Base-by-base conservation (phyloP, 1,284 basidiomycete species). In the Austroboletus novae-zelandiae region DNA sequence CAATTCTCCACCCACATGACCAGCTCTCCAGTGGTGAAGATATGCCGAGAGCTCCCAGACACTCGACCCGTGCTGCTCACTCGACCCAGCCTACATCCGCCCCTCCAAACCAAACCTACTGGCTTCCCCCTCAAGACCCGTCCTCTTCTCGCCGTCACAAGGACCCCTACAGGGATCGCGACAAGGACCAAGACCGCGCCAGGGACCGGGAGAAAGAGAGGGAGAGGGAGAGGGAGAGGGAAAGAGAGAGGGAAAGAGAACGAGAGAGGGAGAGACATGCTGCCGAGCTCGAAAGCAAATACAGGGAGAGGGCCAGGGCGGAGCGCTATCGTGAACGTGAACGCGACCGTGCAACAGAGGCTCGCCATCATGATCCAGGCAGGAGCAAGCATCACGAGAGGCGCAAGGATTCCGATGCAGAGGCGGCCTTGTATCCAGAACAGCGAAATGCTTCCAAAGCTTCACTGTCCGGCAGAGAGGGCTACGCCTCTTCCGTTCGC, bases 361-460 rank as follows among this genome's bases (percentile, higher is more conserved):
- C 35, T 40, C 67, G 57, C 27, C 40, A 65, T 45, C 65, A 53
- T 42, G 66, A 67, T 14, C 32, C 52, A 27, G 47, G 40, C 43
- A 61, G 45, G 53, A 50, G 43, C 34, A 70, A 34, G 48, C 55
- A 55, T 50, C 56, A 51, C 30, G 64, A 68, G 27, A 64, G 29
- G 47, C 66, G 64, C 43, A 70, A 68, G 47, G 69, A 67, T 43
- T 52, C 67, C n/a, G 69, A 70, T 40, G 44, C 64, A 10, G 67
- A 70, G 34, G 57, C 45, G 1, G 45, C 47, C 9, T 27, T 59
- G 42, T 56, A 69, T 40, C 30, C 61, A 6, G 69, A 69, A 8
- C 65, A 64, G 14, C 60, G 53, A 47, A 67, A 65, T 48, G 45
- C 48, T 0, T 66, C 67, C 32, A 67, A 54, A 39, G 55, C 46